These are phyloP conservation scores for Aspergillus coremiiformis DNA, from an alignment of 495 filamentous ascomycete species.

Conservation along the genomic window DNA sequence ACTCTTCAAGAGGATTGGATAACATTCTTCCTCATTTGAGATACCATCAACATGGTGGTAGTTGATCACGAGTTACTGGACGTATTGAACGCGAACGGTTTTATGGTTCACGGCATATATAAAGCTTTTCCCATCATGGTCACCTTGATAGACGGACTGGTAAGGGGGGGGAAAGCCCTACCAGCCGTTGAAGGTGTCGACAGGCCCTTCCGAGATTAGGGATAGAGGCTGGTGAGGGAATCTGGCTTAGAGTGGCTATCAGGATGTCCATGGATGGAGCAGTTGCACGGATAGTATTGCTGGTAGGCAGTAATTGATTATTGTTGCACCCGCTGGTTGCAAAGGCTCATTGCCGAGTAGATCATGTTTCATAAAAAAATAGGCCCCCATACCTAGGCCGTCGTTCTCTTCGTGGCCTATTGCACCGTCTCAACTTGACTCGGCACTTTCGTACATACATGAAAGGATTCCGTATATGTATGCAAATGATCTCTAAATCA, in stretches of 20 bases:
- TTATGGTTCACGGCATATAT: not conserved
- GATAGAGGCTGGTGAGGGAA: slow-evolving; percentile 1
- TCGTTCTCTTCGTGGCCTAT: too few relatives aligned
- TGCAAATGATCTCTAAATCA: too few relatives aligned
- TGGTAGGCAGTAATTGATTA: too few relatives aligned
- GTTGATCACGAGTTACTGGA: slow-evolving; percentile 3
- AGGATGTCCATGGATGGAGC: not conserved
- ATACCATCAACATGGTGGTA: slow-evolving; percentile 3
- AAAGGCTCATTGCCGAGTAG: too few relatives aligned
- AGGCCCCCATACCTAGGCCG: too few relatives aligned
- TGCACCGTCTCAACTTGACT: too few relatives aligned
- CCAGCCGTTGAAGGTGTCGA: not conserved
- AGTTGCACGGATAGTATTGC: not conserved
- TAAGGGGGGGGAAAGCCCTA: not conserved
- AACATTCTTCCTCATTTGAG: not conserved
- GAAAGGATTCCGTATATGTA: too few relatives aligned
- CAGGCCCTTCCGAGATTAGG: slow-evolving; percentile 1
- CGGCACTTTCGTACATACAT: too few relatives aligned
- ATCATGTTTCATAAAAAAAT: too few relatives aligned
- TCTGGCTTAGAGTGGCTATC: not conserved
- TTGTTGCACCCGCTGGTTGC: too few relatives aligned
- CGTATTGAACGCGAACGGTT: not conserved
- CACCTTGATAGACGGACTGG: slow-evolving; percentile 1
- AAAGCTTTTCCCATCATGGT: not conserved
- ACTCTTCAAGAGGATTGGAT: not conserved